phyloP scores from a whole-genome alignment of 257 asterid genomes.

The Anisodus tanguticus region DNA sequence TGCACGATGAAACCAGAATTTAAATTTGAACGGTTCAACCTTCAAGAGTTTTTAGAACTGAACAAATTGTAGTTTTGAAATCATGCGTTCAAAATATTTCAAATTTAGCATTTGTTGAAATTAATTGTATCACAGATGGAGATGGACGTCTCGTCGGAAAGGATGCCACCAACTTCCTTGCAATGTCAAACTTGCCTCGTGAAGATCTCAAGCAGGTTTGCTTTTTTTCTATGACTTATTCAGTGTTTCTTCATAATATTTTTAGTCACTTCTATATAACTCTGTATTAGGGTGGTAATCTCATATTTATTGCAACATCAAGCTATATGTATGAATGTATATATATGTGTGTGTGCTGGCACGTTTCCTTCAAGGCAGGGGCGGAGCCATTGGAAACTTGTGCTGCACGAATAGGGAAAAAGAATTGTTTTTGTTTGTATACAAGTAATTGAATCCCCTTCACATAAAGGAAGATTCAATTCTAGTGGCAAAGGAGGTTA shows the following conservation, averaged over 20 bases:
- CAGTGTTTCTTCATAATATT: background rate
- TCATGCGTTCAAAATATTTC: background rate
- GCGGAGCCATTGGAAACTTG: background rate
- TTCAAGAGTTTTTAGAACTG: background rate
- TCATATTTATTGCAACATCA: background rate
- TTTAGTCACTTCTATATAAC: background rate
- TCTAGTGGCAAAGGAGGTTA: background rate
- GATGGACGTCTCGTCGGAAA: conserved; percentile 87
- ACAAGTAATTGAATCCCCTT: background rate
- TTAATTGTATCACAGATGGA: conserved; percentile 56
- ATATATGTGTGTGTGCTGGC: background rate
- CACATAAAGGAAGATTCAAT: background rate
- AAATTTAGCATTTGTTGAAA: background rate
- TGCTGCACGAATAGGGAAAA: background rate
- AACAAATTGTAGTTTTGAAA: background rate
- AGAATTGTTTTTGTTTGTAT: background rate
- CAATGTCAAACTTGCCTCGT: conserved; percentile 85
- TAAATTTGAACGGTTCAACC: background rate
- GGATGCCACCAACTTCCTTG: conserved; percentile 88
- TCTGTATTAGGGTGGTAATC: background rate
- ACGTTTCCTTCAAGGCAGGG: background rate
- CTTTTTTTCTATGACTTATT: background rate
- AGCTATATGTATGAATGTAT: background rate
- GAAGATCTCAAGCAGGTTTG: conserved; percentile 86
- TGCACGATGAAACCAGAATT: background rate